These are phyloP conservation scores for Saccharum officinarum DNA, from an alignment of 176 grass and related monocot genomes.

Conservation along the genomic window DNA sequence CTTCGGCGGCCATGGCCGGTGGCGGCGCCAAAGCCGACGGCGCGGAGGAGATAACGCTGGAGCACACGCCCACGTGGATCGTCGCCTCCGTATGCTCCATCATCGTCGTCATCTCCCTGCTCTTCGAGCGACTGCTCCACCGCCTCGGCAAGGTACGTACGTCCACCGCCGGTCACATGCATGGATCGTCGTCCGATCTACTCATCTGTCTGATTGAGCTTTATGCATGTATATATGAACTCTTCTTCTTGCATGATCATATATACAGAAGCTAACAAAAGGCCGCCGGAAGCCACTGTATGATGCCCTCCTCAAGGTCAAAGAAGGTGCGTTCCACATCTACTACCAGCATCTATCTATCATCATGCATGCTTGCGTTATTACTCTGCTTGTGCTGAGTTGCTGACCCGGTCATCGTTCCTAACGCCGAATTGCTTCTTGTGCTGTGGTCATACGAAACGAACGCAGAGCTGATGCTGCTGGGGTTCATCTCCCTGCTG, in stretches of 20 bases:
- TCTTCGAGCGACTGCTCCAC: conserved; percentile 89
- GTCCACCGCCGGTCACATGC: no score
- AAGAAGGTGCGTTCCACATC: conserved; percentile 50
- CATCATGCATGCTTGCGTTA: background rate
- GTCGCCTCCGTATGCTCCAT: conserved; percentile 67
- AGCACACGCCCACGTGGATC: conserved; percentile 97
- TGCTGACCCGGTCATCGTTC: no score
- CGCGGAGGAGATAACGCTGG: conserved; percentile 34
- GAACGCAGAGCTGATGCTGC: conserved; percentile 64
- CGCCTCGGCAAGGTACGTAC: conserved; percentile 68
- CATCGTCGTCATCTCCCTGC: conserved; percentile 73
- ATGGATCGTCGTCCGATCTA: no score
- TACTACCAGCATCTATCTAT: background rate
- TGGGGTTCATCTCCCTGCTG: conserved; percentile 88
- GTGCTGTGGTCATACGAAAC: background rate
- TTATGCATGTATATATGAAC: no score
- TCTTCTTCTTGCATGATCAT: background rate
- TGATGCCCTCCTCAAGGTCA: conserved; percentile 80
- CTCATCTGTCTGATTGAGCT: no score
- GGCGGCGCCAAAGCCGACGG: conserved; percentile 22
- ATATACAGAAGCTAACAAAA: conserved; percentile 42
- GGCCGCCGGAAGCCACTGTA: conserved; percentile 67
- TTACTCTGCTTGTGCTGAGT: background rate
- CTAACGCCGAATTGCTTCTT: background rate
- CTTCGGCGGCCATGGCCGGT: conserved; percentile 51